A percentile compares a stretch with the other conserved stretches of the same genome.
These are phyloP conservation scores for Aurinia saxatilis DNA, from an alignment of 345 rosid genomes.

Conservation along the genomic window DNA sequence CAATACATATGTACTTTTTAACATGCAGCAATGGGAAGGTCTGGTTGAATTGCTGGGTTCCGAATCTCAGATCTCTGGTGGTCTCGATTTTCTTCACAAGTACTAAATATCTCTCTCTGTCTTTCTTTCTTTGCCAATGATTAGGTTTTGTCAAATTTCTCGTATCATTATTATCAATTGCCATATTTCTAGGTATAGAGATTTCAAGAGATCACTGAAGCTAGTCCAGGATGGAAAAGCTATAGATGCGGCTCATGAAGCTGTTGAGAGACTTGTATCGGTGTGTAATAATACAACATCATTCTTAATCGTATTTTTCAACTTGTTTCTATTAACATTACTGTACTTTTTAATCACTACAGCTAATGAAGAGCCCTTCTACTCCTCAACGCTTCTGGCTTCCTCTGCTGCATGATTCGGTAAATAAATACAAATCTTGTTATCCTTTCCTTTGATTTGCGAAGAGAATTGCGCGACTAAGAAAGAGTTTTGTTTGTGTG, in stretches of 20 bases:
- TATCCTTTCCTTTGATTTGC: not conserved
- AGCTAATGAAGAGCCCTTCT: conserved; percentile 90
- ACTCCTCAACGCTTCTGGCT: conserved; percentile 93
- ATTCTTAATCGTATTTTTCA: not conserved
- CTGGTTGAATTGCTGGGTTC: conserved; percentile 78
- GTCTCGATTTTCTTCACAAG: conserved; percentile 93
- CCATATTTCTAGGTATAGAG: conserved; percentile 63
- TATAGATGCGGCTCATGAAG: conserved; percentile 52
- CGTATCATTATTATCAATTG: conserved; percentile 1
- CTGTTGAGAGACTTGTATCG: conserved; percentile 71
- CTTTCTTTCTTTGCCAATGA: not conserved
- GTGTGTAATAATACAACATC: conserved; percentile 32
- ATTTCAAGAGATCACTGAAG: conserved; percentile 77
- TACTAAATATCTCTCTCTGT: conserved; percentile 26
- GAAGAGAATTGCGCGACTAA: not conserved
- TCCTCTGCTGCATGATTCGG: conserved; percentile 84
- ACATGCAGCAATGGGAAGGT: conserved; percentile 94
- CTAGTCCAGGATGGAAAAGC: conserved; percentile 51
- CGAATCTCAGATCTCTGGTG: conserved; percentile 70
- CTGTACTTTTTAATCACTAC: conserved; percentile 25
- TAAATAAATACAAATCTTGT: conserved; percentile 24
- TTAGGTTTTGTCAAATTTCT: not conserved
- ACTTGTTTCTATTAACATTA: not conserved
- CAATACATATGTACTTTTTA: not conserved
- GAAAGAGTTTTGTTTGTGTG: not conserved